Conservation (phyloP, 1,139 yeast genomes). For the Lipomyces yarrowii region DNA sequence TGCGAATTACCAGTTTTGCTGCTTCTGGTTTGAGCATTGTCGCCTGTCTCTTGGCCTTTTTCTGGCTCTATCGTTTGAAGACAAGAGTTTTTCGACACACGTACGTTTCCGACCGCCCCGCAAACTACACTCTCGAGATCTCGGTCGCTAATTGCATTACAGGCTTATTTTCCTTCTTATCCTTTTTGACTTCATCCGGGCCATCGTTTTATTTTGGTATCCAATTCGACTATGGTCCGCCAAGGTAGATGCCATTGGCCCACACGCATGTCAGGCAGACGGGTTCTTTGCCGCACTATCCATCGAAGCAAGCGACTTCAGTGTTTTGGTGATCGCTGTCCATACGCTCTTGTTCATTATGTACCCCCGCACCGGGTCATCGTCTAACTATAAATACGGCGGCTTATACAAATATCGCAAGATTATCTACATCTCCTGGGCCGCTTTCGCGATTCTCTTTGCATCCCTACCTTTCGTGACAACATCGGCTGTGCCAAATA, state of each 20-base stretch:
- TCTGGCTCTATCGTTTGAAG: slow-evolving; percentile 40
- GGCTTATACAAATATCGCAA: slow-evolving; percentile 68
- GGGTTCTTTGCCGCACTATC: slow-evolving; percentile 86
- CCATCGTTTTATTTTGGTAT: slow-evolving; percentile 66
- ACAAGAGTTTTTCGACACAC: slow-evolving; percentile 40
- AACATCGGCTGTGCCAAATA: slow-evolving; percentile 19
- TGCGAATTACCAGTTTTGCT: slow-evolving; percentile 21
- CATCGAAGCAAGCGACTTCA: slow-evolving; percentile 86
- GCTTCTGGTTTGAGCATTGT: slow-evolving; percentile 41
- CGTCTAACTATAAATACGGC: slow-evolving; percentile 55
- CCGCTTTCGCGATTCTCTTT: slow-evolving; percentile 64
- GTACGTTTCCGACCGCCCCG: slow-evolving; percentile 8
- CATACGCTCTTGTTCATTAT: slow-evolving; percentile 80
- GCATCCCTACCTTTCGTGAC: slow-evolving; percentile 75
- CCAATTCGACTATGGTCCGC: slow-evolving; percentile 63
- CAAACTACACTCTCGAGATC: not conserved
- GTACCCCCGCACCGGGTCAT: slow-evolving; percentile 51
- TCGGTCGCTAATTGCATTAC: slow-evolving; percentile 17
- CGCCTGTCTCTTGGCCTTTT: slow-evolving; percentile 41
- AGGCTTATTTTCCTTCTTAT: slow-evolving; percentile 64
- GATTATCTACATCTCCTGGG: slow-evolving; percentile 60
- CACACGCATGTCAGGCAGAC: slow-evolving; percentile 65
- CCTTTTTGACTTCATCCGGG: slow-evolving; percentile 74
- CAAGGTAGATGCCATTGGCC: slow-evolving; percentile 54
- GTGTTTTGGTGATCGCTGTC: slow-evolving; percentile 78